phyloP scores from a whole-genome alignment of 2,329 filamentous ascomycete species.

The Monascus ruber region DNA sequence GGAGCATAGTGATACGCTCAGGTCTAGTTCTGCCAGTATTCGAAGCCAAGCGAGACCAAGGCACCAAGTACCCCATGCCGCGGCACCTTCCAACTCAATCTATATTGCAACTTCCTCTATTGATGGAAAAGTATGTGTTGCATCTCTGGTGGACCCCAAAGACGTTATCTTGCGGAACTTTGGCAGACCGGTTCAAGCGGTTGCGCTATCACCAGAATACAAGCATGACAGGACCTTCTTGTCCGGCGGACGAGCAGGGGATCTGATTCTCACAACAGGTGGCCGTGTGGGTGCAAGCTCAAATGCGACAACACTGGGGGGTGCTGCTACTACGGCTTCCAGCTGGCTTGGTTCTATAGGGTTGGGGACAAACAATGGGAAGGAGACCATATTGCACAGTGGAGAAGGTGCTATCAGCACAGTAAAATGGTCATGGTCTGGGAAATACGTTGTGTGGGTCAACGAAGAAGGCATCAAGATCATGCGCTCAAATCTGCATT shows the following conservation, averaged over 20 bases:
- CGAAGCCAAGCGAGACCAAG: constrained; percentile 16
- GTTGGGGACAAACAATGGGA: constrained; percentile 63
- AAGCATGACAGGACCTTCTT: constrained; percentile 80
- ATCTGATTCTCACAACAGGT: constrained; percentile 73
- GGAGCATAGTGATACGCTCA: constrained; percentile 11
- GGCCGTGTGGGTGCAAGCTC: constrained; percentile 65
- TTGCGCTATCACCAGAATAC: constrained; percentile 90
- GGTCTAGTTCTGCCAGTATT: constrained; percentile 17
- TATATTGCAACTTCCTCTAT: constrained; percentile 89
- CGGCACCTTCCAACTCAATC: constrained; percentile 77
- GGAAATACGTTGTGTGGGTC: constrained; percentile 86
- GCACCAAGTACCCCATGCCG: constrained; percentile 41
- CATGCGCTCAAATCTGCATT: constrained; percentile 77
- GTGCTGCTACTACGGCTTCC: constrained; percentile 65
- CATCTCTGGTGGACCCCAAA: constrained; percentile 73
- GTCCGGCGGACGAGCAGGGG: constrained; percentile 80
- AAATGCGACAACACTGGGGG: constrained; percentile 71
- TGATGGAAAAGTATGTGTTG: constrained; percentile 89
- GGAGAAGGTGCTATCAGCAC: constrained; percentile 84
- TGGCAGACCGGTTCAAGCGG: constrained; percentile 79
- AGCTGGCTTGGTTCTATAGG: constrained; percentile 89
- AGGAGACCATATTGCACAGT: constrained; percentile 76
- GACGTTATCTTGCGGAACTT: constrained; percentile 91
- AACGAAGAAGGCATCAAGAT: constrained; percentile 98
- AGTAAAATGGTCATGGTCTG: constrained; percentile 89